Evolutionary conservation across 169 alveolate species (phyloP).

Genomic region (Babesia sp.): DNA sequence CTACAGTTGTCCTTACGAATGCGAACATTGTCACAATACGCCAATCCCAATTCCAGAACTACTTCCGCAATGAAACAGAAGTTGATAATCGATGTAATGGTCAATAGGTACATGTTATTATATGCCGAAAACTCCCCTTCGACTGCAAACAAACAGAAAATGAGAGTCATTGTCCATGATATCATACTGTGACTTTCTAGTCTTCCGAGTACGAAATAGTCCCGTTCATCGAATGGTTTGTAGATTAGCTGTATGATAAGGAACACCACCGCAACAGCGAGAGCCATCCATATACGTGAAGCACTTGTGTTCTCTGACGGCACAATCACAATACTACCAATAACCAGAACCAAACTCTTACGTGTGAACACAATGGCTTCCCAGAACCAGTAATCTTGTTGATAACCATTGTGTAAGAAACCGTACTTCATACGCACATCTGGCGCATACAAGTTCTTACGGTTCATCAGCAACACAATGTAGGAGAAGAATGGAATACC

Average conservation of each 20-base stretch:
- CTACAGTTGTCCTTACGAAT: neutral
- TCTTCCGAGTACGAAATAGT: conserved; percentile 66
- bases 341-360: conserved; percentile 75
- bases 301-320: conserved; percentile 73
- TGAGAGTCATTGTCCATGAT: conserved; percentile 71
- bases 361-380: conserved; percentile 81
- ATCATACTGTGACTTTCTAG: conserved; percentile 75
- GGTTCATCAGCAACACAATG: conserved; percentile 71
- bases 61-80: conserved; percentile 24
- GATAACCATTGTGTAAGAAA: conserved; percentile 83
- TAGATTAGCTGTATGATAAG: conserved; percentile 72
- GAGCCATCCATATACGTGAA: conserved; percentile 75
- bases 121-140: conserved; percentile 27
- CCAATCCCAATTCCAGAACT: conserved; percentile 11
- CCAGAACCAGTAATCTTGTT: conserved; percentile 83
- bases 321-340: conserved; percentile 74
- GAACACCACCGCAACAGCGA: conserved; percentile 75
- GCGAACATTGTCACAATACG: conserved; percentile 28
- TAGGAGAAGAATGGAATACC: conserved; percentile 83
- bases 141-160: conserved; percentile 14
- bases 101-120: conserved; percentile 11
- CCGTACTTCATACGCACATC: conserved; percentile 80
- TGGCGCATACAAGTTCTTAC: conserved; percentile 74
- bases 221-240: conserved; percentile 82
- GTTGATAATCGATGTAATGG: conserved; percentile 6